These are phyloP conservation scores for Lycium ferocissimum DNA, from an alignment of 257 asterid species.

Conservation along the genomic window DNA sequence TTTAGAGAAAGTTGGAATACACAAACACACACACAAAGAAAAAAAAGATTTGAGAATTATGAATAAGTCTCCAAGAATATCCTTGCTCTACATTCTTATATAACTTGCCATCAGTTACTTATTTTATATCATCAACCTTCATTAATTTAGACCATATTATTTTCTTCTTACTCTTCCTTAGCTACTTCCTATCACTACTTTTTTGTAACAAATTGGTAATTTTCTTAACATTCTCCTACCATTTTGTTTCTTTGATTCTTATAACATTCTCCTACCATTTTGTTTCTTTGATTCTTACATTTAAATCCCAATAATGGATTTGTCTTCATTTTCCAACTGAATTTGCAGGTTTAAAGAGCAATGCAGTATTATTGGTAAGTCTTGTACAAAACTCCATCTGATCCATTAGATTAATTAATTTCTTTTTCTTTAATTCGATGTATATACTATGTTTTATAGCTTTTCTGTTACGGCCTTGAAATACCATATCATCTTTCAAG, in stretches of 20 bases:
- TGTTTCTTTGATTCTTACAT: background rate
- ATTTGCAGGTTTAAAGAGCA: background rate
- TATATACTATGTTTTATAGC: background rate
- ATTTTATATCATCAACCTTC: constrained; percentile 18
- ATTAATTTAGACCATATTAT: background rate
- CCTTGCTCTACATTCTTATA: background rate
- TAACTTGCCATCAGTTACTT: background rate
- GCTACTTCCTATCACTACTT: background rate
- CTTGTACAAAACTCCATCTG: background rate
- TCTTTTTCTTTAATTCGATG: too few species aligned
- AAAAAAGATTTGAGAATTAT: background rate
- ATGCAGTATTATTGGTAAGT: constrained; percentile 2
- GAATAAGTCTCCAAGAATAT: background rate
- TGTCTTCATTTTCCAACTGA: background rate
- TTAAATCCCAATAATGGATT: background rate
- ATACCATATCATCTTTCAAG: background rate
- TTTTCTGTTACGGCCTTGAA: background rate
- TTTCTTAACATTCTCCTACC: background rate
- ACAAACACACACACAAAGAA: background rate
- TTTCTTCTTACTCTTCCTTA: background rate
- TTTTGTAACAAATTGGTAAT: constrained; percentile 8
- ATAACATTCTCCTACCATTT: background rate
- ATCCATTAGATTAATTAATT: background rate
- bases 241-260: too few species aligned
- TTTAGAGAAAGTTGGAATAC: background rate